Evolutionary conservation across 2,329 filamentous ascomycete genomes (phyloP).

Genomic region (Chaetomium globosum): DNA sequence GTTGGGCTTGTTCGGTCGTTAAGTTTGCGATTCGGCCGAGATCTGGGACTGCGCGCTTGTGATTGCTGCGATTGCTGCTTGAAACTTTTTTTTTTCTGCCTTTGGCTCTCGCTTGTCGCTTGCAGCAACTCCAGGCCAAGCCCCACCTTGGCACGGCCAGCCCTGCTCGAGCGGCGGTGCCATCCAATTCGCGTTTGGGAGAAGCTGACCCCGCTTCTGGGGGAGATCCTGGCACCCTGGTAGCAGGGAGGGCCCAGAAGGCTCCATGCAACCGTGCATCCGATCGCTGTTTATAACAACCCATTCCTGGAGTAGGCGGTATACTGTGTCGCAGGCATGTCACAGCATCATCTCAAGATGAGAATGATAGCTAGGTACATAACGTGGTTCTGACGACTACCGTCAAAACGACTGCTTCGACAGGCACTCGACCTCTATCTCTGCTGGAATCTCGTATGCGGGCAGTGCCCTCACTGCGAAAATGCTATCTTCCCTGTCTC

Average conservation of each 20-base stretch:
- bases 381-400: not conserved
- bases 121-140: not conserved
- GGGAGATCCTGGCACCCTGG: not conserved
- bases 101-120: conserved; percentile 4
- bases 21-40: not conserved
- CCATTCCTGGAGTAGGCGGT: not conserved
- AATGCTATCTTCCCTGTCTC: not conserved
- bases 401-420: not conserved
- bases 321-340: not conserved
- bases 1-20: conserved; percentile 2
- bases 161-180: not conserved
- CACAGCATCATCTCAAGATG: not conserved
- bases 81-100: conserved; percentile 23
- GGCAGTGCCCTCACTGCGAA: not conserved
- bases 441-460: no score
- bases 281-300: not conserved
- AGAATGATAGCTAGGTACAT: not conserved
- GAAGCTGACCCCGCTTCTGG: conserved; percentile 2
- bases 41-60: not conserved
- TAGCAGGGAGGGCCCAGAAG: not conserved
- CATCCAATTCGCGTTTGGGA: conserved; percentile 5
- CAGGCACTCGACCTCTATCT: not conserved
- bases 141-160: not conserved
- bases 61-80: not conserved
- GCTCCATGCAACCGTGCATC: conserved; percentile 1